A percentile compares a stretch with the other conserved stretches of the same genome.
These are phyloP conservation scores for Starmerella vitae DNA, from an alignment of 805 yeast species.

Conservation along the genomic window DNA sequence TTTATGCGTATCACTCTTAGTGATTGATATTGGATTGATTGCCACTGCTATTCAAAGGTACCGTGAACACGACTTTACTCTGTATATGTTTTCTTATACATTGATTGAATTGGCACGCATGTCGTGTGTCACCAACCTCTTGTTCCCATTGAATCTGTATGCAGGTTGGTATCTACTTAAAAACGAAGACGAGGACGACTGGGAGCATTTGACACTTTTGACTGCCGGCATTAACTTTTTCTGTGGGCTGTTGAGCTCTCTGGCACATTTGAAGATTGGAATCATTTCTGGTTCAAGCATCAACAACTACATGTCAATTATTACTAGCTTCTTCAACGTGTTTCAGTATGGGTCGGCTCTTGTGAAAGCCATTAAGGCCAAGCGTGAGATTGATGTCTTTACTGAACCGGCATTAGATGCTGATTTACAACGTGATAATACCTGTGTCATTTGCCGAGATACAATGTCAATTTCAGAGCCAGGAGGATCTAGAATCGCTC, in stretches of 20 bases:
- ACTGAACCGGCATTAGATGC: constrained; percentile 48
- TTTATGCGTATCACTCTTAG: constrained; percentile 33
- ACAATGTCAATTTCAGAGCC: constrained; percentile 40
- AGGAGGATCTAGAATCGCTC: constrained; percentile 29
- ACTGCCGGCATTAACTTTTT: constrained; percentile 42
- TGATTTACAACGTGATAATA: constrained; percentile 45
- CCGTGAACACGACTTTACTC: constrained; percentile 5
- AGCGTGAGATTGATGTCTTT: constrained; percentile 49
- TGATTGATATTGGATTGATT: constrained; percentile 34
- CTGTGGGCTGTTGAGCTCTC: constrained; percentile 38
- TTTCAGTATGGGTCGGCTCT: constrained; percentile 23
- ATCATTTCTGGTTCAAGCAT: constrained; percentile 32
- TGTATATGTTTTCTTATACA: constrained; percentile 6
- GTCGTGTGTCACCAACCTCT: constrained; percentile 42
- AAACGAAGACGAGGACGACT: constrained; percentile 44
- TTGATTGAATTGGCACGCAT: constrained; percentile 53
- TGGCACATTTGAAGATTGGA: constrained; percentile 32
- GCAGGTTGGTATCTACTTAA: constrained; percentile 40
- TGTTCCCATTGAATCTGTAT: constrained; percentile 38
- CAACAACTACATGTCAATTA: constrained; percentile 33
- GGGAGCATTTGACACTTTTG: constrained; percentile 57
- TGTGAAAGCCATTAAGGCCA: constrained; percentile 25
- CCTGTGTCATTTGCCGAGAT: constrained; percentile 86
- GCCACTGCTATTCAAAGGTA: constrained; percentile 2
- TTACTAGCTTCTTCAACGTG: constrained; percentile 24